Evolutionary conservation across 2,329 filamentous ascomycete genomes (phyloP), one percentile per base, ranked within the genome.

Genomic region (Canariomyces notabilis): DNA sequence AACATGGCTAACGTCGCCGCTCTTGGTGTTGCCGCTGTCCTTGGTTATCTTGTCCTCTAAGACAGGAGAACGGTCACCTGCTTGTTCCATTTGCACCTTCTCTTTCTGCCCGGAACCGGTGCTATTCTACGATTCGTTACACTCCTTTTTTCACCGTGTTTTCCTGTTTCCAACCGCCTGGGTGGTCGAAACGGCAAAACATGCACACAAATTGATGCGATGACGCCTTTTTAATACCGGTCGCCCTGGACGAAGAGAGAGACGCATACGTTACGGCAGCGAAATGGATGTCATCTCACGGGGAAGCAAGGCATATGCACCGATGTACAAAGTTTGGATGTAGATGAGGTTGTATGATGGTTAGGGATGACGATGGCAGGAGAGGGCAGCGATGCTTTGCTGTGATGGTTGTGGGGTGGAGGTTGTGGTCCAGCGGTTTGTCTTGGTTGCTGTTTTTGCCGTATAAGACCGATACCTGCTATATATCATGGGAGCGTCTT

Each of bases 31-130:
- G 61, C 59, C 36, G 44, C 57, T 16, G 45, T 62, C 41, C 44
- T 60, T 16, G 58, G 51, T 42, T 54, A 49, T 40, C 51, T 59
- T 38, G 49, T 56, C 35, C 52, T 63, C 50, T 61, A 60, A 61
- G 12, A 16, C 7, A 7, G 21, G 16, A 18, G 23, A 34, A 19
- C n/a, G 35, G 31, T 12, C 19, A 41, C 22, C 18, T 36, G 48
- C 23, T 34, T 33, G 36, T 14, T 40, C 36, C 35, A 26, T 36
- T 22, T n/a, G 12, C 14, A 42, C 35, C 12, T 7, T 41, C 15
- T 23, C 34, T 14, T 44, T 23, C 46, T 51, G 37, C 48, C 36
- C n/a, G 32, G 42, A 36, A 46, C 36, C 45, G 43, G 37, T 39
- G 45, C 44, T 51, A 48, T 43, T 54, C 51, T 55, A 21, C 44